Evolutionary conservation across 352 stramenopile genomes (phyloP), one percentile per base, ranked within the genome.

Genomic region (Globisporangium heterothallicum): DNA sequence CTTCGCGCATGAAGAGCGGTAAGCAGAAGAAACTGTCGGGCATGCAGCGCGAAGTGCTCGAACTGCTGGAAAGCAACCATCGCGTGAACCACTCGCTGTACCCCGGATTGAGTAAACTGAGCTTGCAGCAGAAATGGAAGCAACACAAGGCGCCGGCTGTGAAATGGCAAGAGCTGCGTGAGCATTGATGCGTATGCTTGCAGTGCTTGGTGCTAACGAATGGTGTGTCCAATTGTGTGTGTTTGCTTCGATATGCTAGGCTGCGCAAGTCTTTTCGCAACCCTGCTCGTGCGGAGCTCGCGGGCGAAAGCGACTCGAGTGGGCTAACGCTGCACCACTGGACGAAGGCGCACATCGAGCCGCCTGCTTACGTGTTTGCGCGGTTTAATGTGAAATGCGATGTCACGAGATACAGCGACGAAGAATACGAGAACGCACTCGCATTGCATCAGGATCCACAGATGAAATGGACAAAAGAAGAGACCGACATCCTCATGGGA

Each of bases 31-130:
- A 83, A 61, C 69, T 79, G 24, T 81, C 71, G 21, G 72, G 74
- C 5, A 86, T 83, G 74, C 74, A 83, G 56, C 70, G 74, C 19
- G 72, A 86, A 52, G 74, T 86, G 42, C 51, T 86, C n/a, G 72
- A 81, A 51, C 66, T 86, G 22, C 54, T 86, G 21, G 72, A 86
- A 59, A 80, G 63, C 62, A 84, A 64, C 35, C 72, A 86, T 45
- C 72, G 74, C 34, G 70, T 66, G 26, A 81, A 71, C 47, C 74
- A 86, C 64, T 70, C 72, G 42, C 58, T 86, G 55, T 81, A 82
- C 43, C 74, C 76, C n/a, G 71, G 72, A 3, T 65, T 82, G 24
- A 76, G 59, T 53, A 81, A 81, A 29, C 69, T 70, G 16, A 86
- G 62, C 44, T 49, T 88, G 8, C 76, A 81, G 49, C 72, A 86